phyloP scores from a whole-genome alignment of 176 grass and related monocot species.

The Musa beccarii region DNA sequence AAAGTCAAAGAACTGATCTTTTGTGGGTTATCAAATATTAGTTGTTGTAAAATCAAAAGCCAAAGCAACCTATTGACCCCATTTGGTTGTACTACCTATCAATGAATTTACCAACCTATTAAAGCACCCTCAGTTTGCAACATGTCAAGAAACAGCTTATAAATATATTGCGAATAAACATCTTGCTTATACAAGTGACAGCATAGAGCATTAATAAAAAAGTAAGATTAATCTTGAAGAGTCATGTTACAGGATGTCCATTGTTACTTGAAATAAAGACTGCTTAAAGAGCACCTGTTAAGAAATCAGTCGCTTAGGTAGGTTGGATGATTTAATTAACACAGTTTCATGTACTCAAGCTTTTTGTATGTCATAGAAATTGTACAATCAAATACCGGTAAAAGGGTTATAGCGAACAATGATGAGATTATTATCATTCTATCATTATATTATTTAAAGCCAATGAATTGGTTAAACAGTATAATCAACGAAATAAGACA shows the following conservation, averaged over 20 bases:
- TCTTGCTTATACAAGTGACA: background rate
- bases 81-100: background rate
- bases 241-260: background rate
- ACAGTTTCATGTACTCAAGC: background rate
- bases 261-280: background rate
- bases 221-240: background rate
- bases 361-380: background rate
- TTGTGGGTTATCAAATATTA: background rate
- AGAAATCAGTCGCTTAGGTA: background rate
- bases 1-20: slow-evolving; percentile 15
- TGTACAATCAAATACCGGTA: background rate
- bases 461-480: background rate
- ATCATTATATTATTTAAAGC: background rate
- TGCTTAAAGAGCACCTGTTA: background rate
- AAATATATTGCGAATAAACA: background rate
- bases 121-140: background rate
- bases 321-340: background rate
- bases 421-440: background rate
- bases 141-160: background rate
- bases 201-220: background rate
- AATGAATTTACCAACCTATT: background rate
- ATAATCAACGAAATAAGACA: background rate
- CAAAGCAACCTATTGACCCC: background rate
- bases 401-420: no score
- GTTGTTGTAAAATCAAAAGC: background rate